Evolutionary conservation across 2,329 filamentous ascomycete species (phyloP).

Genomic region (Microdochium bolleyi): DNA sequence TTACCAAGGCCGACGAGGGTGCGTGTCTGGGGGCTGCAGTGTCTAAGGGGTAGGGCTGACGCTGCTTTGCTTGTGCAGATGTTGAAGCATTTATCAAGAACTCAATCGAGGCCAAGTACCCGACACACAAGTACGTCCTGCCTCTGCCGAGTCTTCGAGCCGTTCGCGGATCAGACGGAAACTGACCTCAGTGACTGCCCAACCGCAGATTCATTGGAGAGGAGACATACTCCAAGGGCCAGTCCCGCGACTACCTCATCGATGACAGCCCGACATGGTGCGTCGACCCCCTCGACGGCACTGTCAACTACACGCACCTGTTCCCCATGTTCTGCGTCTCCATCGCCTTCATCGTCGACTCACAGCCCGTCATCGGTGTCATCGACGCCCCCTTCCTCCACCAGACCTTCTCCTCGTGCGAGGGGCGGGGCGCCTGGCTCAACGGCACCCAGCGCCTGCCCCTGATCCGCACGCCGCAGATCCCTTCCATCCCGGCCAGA

Average conservation of each 20-base stretch:
- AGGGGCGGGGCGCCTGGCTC: constrained; percentile 60
- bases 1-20: constrained; percentile 71
- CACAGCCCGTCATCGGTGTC: constrained; percentile 57
- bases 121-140: constrained; percentile 51
- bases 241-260: constrained; percentile 62
- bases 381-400: constrained; percentile 64
- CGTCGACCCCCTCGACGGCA: constrained; percentile 71
- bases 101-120: constrained; percentile 52
- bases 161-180: neutral
- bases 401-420: constrained; percentile 62
- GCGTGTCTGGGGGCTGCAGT: constrained; percentile 11
- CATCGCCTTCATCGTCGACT: constrained; percentile 58
- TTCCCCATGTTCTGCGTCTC: constrained; percentile 79
- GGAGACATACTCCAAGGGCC: constrained; percentile 64
- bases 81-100: constrained; percentile 63
- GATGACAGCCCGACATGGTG: constrained; percentile 60
- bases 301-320: constrained; percentile 73
- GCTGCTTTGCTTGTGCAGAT: constrained; percentile 33
- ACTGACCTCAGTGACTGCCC: neutral
- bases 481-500: constrained; percentile 52
- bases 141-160: neutral
- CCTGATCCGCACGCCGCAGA: constrained; percentile 46
- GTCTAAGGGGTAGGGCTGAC: neutral
- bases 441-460: constrained; percentile 58
- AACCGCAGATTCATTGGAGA: constrained; percentile 62